Evolutionary conservation across 1,139 yeast genomes (phyloP).

Genomic region (Kodamaea suecica): DNA sequence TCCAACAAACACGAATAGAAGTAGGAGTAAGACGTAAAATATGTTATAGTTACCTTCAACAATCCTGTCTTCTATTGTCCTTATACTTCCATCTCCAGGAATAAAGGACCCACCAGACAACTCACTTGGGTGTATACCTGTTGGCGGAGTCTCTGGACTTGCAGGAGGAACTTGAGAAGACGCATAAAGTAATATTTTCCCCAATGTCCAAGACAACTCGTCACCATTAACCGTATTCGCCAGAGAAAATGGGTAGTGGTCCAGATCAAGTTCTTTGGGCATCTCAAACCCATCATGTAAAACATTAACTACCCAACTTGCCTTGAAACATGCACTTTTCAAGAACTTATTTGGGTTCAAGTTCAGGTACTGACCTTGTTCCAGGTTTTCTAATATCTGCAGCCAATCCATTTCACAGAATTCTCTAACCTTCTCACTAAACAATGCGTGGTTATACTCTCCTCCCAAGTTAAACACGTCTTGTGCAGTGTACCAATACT

Average conservation of each 20-base stretch:
- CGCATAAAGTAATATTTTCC: slow-evolving; percentile 58
- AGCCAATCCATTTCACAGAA: slow-evolving; percentile 71
- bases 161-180: slow-evolving; percentile 44
- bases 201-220: slow-evolving; percentile 68
- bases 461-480: slow-evolving; percentile 79
- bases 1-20: neutral
- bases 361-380: slow-evolving; percentile 50
- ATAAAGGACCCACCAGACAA: slow-evolving; percentile 42
- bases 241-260: slow-evolving; percentile 57
- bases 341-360: slow-evolving; percentile 46
- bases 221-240: slow-evolving; percentile 57
- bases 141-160: slow-evolving; percentile 20
- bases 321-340: slow-evolving; percentile 73
- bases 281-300: slow-evolving; percentile 77
- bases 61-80: neutral
- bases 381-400: slow-evolving; percentile 44
- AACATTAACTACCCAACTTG: slow-evolving; percentile 75
- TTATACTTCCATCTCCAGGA: slow-evolving; percentile 26
- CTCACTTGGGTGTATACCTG: slow-evolving; percentile 56
- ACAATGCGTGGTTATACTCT: slow-evolving; percentile 60
- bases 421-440: slow-evolving; percentile 56
- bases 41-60: neutral
- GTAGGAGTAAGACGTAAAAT: neutral
- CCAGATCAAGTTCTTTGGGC: slow-evolving; percentile 41
- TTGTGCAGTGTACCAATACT: slow-evolving; percentile 83